These are phyloP conservation scores for Filosporella fistucella DNA, from an alignment of 495 filamentous ascomycete species.

Conservation along the genomic window DNA sequence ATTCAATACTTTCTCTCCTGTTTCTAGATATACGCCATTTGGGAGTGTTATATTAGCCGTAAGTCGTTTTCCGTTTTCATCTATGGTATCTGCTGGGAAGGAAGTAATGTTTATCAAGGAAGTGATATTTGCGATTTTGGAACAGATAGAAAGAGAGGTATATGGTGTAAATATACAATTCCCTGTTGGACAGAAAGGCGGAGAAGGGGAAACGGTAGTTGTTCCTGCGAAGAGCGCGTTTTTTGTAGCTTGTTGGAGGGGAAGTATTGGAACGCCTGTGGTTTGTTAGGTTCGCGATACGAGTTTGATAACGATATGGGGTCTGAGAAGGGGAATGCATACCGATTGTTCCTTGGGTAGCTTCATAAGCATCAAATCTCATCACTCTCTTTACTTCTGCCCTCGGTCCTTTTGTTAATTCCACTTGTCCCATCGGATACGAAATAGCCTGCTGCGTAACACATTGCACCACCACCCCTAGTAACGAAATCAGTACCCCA, in stretches of 20 bases:
- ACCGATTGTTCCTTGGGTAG: background rate
- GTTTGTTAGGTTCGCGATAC: too few relatives aligned
- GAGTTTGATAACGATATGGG: too few relatives aligned
- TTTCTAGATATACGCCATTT: conserved; percentile 5
- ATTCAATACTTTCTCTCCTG: background rate
- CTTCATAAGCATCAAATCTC: conserved; percentile 1
- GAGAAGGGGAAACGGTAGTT: conserved; percentile 12
- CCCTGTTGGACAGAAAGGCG: conserved; percentile 34
- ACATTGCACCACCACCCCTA: too few relatives aligned
- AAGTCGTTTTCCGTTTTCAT: too few relatives aligned
- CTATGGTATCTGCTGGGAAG: background rate
- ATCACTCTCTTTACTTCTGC: conserved; percentile 20
- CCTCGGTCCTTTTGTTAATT: conserved; percentile 25
- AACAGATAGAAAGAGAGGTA: conserved; percentile 41
- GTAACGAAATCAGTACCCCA: too few relatives aligned
- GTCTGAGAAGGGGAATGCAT: too few relatives aligned
- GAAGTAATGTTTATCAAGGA: conserved; percentile 20
- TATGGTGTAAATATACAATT: conserved; percentile 40
- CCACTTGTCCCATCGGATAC: conserved; percentile 1
- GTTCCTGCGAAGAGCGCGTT: conserved; percentile 33
- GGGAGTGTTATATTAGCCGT: conserved; percentile 3
- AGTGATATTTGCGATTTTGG: conserved; percentile 33
- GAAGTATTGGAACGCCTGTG: conserved; percentile 24
- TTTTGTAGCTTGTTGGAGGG: conserved; percentile 35
- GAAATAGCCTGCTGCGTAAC: background rate